Evolutionary conservation across 257 asterid genomes (phyloP).

Genomic region (Jacaranda copaia): DNA sequence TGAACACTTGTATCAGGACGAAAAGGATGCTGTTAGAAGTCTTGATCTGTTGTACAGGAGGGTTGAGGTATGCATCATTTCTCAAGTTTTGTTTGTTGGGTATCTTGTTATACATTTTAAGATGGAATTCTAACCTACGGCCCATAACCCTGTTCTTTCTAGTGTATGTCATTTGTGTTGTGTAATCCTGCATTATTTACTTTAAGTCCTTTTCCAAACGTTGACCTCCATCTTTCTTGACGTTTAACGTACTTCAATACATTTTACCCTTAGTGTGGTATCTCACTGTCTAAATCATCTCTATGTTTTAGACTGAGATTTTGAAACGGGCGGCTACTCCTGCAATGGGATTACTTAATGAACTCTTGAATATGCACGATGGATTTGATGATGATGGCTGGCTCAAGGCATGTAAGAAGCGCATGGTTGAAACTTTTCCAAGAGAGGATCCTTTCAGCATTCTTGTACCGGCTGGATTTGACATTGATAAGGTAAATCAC

Average conservation of each 20-base stretch:
- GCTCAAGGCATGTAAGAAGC: constrained; percentile 86
- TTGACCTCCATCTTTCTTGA: background rate
- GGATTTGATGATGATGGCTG: constrained; percentile 87
- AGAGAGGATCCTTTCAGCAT: constrained; percentile 96
- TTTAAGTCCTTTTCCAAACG: background rate
- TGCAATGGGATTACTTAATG: constrained; percentile 88
- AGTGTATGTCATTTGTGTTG: background rate
- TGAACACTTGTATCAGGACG: constrained; percentile 62
- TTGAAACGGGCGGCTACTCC: constrained; percentile 89
- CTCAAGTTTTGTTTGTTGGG: constrained; percentile 3
- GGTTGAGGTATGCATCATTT: constrained; percentile 70
- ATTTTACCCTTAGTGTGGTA: background rate
- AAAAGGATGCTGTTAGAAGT: constrained; percentile 92
- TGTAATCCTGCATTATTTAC: background rate
- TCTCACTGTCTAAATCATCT: constrained; percentile 14
- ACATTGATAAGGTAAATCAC: constrained; percentile 73
- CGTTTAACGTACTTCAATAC: background rate
- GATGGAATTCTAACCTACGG: background rate
- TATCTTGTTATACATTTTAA: constrained; percentile 13
- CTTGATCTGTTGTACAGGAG: constrained; percentile 97
- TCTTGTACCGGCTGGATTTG: constrained; percentile 89
- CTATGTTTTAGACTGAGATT: constrained; percentile 70
- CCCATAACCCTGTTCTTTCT: background rate
- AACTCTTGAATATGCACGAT: constrained; percentile 86
- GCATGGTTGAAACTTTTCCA: constrained; percentile 84